Base-by-base conservation (phyloP, 108 stramenopile genomes). In the Nitzschia sp. region DNA sequence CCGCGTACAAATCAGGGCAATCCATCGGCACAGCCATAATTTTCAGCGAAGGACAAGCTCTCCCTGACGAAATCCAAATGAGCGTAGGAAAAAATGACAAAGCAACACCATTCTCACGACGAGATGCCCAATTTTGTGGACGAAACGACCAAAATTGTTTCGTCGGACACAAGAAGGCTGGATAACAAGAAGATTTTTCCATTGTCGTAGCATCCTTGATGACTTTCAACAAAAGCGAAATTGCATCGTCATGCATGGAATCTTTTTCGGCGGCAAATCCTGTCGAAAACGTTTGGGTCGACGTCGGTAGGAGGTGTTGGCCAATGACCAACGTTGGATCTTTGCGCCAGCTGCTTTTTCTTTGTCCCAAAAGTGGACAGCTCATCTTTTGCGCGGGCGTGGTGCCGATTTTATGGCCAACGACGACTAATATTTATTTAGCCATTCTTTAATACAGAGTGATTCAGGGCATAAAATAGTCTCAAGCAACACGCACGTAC, bases 301-400 rank as follows among this genome's bases (percentile, higher is more conserved):
- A n/a, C n/a, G n/a, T n/a, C n/a, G n/a, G n/a, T n/a, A n/a, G n/a
- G n/a, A n/a, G n/a, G n/a, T 42, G 6, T 42, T 13, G 38, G 38
- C 38, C 38, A 13, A 42, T 13, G 38, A 13, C 38, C 38, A 19
- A 51, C 49, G 49, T 4, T 21, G 21, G 49, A 51, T 51, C 21
- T 51, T 51, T 51, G 4, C 17, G n/a, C 18, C 49, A 17, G 49
- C 21, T 21, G 13, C 49, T 51, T 51, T 42, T 51, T 51, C 49
- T 51, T 23, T 51, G 49, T 51, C 49, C 49, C 11, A n/a, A n/a
- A n/a, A 19, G 19, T 21, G 49, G 49, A 51, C 49, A 51, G 49
- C 49, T 9, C 49, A 19, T 19, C 49, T 17, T 21, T 51, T 51
- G 11, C n/a, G 49, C 21, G 38, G 15, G 38, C 38, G 38, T 42